Conservation (phyloP, 345 rosid species). For the Reutealis trisperma region DNA sequence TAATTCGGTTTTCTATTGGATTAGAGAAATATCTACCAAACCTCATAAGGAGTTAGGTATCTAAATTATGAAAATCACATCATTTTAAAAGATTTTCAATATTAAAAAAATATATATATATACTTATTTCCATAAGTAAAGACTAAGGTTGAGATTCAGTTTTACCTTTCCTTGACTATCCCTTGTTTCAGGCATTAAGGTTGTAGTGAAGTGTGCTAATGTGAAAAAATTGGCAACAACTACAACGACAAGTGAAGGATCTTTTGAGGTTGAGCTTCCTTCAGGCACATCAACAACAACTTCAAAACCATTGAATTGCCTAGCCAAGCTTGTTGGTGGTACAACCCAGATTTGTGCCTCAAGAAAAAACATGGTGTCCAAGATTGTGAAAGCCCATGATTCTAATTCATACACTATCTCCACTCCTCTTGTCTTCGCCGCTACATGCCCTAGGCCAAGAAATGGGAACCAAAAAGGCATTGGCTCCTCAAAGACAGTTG, state of each 20-base stretch:
- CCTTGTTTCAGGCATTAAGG: constrained; percentile 49
- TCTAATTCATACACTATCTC: constrained; percentile 46
- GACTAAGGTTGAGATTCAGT: too few species aligned
- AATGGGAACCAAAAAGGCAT: constrained; percentile 14
- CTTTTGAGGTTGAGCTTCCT: constrained; percentile 63
- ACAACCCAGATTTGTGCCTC: constrained; percentile 54
- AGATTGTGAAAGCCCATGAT: constrained; percentile 37
- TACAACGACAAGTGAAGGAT: constrained; percentile 49
- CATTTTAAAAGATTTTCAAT: too few species aligned
- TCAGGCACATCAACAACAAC: constrained; percentile 7
- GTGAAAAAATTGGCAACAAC: constrained; percentile 43
- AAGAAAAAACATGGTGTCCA: constrained; percentile 44
- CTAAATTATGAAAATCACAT: too few species aligned
- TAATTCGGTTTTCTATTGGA: too few species aligned
- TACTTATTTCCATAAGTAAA: too few species aligned
- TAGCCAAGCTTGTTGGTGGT: constrained; percentile 65
- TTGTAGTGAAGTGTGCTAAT: constrained; percentile 60
- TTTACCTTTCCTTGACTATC: not conserved
- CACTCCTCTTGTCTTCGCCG: constrained; percentile 63
- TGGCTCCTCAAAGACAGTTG: constrained; percentile 65
- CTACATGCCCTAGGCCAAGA: constrained; percentile 36
- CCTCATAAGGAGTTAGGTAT: too few species aligned
- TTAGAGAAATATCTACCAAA: too few species aligned
- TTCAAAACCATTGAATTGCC: constrained; percentile 37
- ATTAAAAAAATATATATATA: too few species aligned